Percentiles rank a stretch among this genome's conserved stretches.
Evolutionary conservation across 1,139 yeast species (phyloP).

Genomic region (Arxiozyma slooffiae): DNA sequence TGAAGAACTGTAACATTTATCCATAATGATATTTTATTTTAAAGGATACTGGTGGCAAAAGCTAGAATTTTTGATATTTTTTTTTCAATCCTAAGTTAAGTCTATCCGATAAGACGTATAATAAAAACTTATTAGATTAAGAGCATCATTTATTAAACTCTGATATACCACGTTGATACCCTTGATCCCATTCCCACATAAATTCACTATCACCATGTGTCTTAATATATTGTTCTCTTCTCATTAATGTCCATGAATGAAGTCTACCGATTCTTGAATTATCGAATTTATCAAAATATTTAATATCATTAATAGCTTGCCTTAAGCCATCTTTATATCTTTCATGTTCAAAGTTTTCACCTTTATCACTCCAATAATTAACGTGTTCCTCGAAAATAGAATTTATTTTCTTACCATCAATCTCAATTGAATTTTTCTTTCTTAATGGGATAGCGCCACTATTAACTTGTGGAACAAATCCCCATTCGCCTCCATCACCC

Average conservation of each 20-base stretch:
- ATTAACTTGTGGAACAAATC: constrained; percentile 67
- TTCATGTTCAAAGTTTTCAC: constrained; percentile 68
- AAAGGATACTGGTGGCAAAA: not conserved
- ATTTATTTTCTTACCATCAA: constrained; percentile 38
- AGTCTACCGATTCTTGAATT: constrained; percentile 67
- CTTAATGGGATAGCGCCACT: constrained; percentile 45
- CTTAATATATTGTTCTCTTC: constrained; percentile 49
- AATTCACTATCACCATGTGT: constrained; percentile 46
- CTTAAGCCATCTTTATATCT: constrained; percentile 68
- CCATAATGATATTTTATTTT: not conserved
- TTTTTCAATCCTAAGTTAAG: not conserved
- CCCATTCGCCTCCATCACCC: constrained; percentile 97
- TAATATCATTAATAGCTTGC: constrained; percentile 65
- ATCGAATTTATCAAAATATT: constrained; percentile 55
- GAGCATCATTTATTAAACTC: constrained; percentile 13
- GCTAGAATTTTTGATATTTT: not conserved
- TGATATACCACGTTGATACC: constrained; percentile 54
- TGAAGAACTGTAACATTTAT: not conserved
- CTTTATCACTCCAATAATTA: constrained; percentile 59
- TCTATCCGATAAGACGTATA: not conserved
- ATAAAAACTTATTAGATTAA: too few relatives aligned
- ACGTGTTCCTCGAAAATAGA: constrained; percentile 41
- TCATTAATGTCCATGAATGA: constrained; percentile 52
- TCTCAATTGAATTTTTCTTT: constrained; percentile 7
- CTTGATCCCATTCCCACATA: constrained; percentile 86